Evolutionary conservation across 169 alveolate species (phyloP), one percentile per base, ranked within the genome.

Genomic region (Eimeria sp.): DNA sequence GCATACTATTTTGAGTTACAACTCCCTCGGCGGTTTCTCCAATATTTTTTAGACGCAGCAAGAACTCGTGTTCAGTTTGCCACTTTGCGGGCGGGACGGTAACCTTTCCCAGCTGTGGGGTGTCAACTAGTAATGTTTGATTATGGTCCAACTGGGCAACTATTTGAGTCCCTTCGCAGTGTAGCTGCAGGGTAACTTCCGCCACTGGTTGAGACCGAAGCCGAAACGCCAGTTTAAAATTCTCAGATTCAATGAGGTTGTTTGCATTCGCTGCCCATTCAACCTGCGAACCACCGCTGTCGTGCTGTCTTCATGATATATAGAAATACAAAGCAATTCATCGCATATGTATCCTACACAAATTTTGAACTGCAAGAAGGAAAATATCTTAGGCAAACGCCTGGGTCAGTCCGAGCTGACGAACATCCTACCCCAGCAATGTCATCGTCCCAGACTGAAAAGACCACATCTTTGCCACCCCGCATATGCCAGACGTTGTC

Each of bases 371-470:
- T 47, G 89, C 70, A 11, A 2, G 70, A 10, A 34, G 51, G 40
- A 49, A 51, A 9, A n/a, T 25, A 4, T 47, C 11, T n/a, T 22
- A 47, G 40, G 20, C 20, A 22, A 45, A 25, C 5, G 40, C 40
- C 40, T 47, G 67, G 13, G 47, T 3, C 4, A 40, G 18, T 3
- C 27, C 57, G 30, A 73, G 83, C 51, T 73, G 83, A 4, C 18
- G 54, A 4, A 4, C 16, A 22, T n/a, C 93, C 3, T 87, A 87
- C 93, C 63, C 93, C 93, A 3, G 93, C 93, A 61, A 63, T 63
- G 25, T 87, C 93, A 49, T 87, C 93, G 73, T 87, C 93, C 93
- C 93, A 87, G 43, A 87, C 93, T 2, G 93, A 87, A 87, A 87
- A 87, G 22, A 63, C n/a, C 78, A 87, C 82, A 2, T 87, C 82